Evolutionary conservation across 169 alveolate genomes (phyloP).

Genomic region (Cryptosporidium meleagridis): DNA sequence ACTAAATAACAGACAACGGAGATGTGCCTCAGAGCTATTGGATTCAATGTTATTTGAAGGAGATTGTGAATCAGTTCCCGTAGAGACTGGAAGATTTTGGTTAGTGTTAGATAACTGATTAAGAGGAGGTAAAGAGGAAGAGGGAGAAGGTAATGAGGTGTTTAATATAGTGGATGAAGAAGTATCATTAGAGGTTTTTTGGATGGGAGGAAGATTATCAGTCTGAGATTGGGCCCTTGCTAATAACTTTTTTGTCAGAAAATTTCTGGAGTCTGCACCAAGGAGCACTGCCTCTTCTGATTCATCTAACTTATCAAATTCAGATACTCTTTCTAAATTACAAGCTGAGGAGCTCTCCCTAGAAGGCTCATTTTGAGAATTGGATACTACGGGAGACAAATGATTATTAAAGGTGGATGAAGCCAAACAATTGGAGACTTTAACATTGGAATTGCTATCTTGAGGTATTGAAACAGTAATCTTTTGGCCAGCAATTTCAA

Average conservation of each 20-base stretch:
- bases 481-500: slow-evolving; percentile 92
- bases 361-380: slow-evolving; percentile 55
- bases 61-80: neutral
- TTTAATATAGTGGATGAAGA: slow-evolving; percentile 20
- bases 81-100: neutral
- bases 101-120: neutral
- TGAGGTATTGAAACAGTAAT: slow-evolving; percentile 87
- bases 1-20: slow-evolving; percentile 80
- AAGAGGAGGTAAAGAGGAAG: slow-evolving; percentile 7
- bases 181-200: neutral
- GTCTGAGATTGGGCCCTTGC: slow-evolving; percentile 66
- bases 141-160: slow-evolving; percentile 37
- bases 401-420: slow-evolving; percentile 14
- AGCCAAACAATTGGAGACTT: slow-evolving; percentile 30
- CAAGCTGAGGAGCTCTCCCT: slow-evolving; percentile 33
- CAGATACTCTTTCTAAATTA: slow-evolving; percentile 31
- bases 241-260: slow-evolving; percentile 84
- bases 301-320: slow-evolving; percentile 79
- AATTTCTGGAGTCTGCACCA: slow-evolving; percentile 84
- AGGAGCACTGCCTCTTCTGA: slow-evolving; percentile 82
- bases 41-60: neutral
- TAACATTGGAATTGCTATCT: slow-evolving; percentile 75
- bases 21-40: neutral
- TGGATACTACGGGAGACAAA: neutral
- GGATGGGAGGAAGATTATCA: neutral